A percentile compares a stretch with the other conserved stretches of the same genome.
phyloP scores from a whole-genome alignment of 805 yeast species.

The Isabelozyma pseudorhagii region DNA sequence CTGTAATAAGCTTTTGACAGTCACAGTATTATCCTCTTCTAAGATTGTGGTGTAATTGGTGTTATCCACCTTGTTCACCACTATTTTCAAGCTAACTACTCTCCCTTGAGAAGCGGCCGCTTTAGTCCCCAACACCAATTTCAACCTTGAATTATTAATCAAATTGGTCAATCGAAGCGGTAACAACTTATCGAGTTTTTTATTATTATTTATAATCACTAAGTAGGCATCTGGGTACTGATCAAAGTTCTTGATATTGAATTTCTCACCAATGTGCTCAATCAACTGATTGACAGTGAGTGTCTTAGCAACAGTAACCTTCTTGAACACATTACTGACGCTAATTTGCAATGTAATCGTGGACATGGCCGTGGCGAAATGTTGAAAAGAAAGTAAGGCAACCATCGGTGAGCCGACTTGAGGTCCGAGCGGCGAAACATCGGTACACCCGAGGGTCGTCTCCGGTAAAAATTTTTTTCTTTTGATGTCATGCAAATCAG shows the following conservation, averaged over 20 bases:
- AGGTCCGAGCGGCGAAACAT: neutral
- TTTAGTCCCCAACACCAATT: conserved; percentile 7
- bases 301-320: conserved; percentile 21
- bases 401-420: neutral
- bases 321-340: conserved; percentile 20
- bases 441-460: neutral
- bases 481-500: neutral
- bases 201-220: conserved; percentile 21
- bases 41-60: conserved; percentile 1
- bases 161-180: conserved; percentile 31
- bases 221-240: conserved; percentile 15
- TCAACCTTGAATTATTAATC: conserved; percentile 31
- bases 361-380: conserved; percentile 11
- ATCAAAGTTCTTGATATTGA: conserved; percentile 13
- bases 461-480: neutral
- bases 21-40: neutral
- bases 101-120: conserved; percentile 5
- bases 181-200: conserved; percentile 26
- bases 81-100: conserved; percentile 1
- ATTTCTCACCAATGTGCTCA: conserved; percentile 18
- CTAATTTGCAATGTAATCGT: conserved; percentile 23
- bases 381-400: neutral
- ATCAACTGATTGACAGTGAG: conserved; percentile 28
- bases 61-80: conserved; percentile 2
- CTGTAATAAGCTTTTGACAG: neutral